Base-by-base conservation (phyloP, 192 early-diverging fungal species). In the Coemansia reversa region DNA sequence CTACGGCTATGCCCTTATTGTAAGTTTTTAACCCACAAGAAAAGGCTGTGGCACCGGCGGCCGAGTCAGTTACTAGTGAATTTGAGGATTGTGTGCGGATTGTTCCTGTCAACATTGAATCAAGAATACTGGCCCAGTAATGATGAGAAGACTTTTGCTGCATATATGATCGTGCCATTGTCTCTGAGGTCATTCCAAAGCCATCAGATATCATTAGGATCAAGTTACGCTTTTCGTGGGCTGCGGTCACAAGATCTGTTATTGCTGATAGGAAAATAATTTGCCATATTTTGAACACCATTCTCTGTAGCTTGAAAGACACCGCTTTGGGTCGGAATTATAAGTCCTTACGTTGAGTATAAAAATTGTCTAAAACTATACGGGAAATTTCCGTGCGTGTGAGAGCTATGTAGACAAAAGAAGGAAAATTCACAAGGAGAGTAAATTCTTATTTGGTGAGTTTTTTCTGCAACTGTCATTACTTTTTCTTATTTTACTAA, bases 181-280 rank as follows among this genome's bases (percentile, higher is more conserved):
- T 71, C 51, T 86, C 83, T 7, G 84, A 85, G 0, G 87, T 76
- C 30, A 81, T 58, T 7, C 87, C 87, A 64, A 88, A 87, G 0
- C 86, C 86, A 62, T 88, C 87, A 0, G 84, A 84, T 8, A 87
- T 69, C 83, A 87, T 87, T 30, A 88, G 75, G 5, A 88, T 84
- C 12, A 88, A 66, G 58, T 82, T 86, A 55, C 76, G 76, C 16
- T 62, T 67, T 12, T 30, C 28, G 22, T 63, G 61, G 60, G 20
- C 35, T 7, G 35, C 35, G 55, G 1, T 9, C 12, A 11, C 35
- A 39, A 39, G 7, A 39, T 39, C 35, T 39, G 35, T 11, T 39
- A 39, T 39, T 39, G 9, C 35, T 9, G 35, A 39, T 39, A 39
- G 35, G 8, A 39, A 39, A 39, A 39, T 6, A 2, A 39, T 3